These are phyloP conservation scores for Pluteus cervinus DNA, from an alignment of 768 basidiomycete species.

Conservation along the genomic window DNA sequence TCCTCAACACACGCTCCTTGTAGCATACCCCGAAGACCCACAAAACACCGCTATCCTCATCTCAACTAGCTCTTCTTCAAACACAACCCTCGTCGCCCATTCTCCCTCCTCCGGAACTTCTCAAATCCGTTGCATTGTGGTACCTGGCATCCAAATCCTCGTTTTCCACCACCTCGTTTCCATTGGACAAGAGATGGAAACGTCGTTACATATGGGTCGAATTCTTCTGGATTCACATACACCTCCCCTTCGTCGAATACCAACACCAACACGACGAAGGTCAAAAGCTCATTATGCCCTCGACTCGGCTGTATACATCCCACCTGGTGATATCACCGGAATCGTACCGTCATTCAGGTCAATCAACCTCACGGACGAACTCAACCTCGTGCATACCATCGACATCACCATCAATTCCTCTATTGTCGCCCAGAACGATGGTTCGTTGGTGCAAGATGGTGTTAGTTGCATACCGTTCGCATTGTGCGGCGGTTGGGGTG, in stretches of 20 bases:
- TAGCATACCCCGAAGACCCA: constrained; percentile 20
- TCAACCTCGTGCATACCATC: constrained; percentile 22
- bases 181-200: constrained; percentile 24
- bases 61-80: no score
- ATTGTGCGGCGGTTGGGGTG: constrained; percentile 39
- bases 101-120: constrained; percentile 17
- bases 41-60: no score
- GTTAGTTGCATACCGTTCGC: constrained; percentile 38
- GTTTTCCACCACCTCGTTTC: background rate
- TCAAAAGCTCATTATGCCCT: no score
- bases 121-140: background rate
- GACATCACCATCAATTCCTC: background rate
- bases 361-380: constrained; percentile 37
- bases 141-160: background rate
- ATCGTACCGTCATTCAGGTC: no score
- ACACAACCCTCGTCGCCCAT: constrained; percentile 35
- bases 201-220: constrained; percentile 35
- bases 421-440: no score
- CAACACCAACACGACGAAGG: no score
- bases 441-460: no score
- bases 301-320: no score
- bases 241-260: no score
- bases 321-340: no score
- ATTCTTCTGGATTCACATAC: constrained; percentile 37
- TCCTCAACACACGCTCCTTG: constrained; percentile 36